Percentiles rank a stretch among this genome's conserved stretches.
phyloP scores from a whole-genome alignment of 1,284 basidiomycete genomes.

The Puccinia coronata region DNA sequence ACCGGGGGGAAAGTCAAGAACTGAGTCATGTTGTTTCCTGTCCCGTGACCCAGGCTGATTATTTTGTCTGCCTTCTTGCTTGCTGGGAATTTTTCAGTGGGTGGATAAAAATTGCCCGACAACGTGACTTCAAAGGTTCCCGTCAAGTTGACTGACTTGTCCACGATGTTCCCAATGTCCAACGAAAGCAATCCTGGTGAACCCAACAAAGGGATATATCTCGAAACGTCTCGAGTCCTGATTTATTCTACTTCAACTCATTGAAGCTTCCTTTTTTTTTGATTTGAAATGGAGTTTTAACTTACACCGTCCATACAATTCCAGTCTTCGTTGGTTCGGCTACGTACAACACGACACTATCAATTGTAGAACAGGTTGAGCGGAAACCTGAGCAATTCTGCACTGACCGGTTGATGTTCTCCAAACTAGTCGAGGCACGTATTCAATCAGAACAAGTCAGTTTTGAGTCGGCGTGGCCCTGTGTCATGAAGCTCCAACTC shows the following conservation, averaged over 20 bases:
- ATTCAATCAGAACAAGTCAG: background rate
- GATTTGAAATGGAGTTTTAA: background rate
- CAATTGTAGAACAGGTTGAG: background rate
- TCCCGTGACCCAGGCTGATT: slow-evolving; percentile 12
- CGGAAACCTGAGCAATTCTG: background rate
- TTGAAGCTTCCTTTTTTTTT: background rate
- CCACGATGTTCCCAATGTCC: slow-evolving; percentile 28
- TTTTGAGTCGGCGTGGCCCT: background rate
- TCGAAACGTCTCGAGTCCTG: slow-evolving; percentile 36
- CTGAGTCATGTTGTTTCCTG: slow-evolving; percentile 9
- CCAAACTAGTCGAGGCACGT: slow-evolving; percentile 28
- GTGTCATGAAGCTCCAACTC: background rate
- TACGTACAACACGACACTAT: background rate
- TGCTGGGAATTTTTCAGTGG: slow-evolving; percentile 19
- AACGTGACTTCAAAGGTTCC: slow-evolving; percentile 45
- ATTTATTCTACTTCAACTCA: background rate
- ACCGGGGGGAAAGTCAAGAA: slow-evolving; percentile 31
- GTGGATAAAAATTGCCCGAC: slow-evolving; percentile 34
- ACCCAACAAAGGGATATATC: slow-evolving; percentile 40
- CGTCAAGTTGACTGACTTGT: slow-evolving; percentile 2
- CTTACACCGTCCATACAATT: slow-evolving; percentile 48
- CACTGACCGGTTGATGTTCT: slow-evolving; percentile 43
- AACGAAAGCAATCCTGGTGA: background rate
- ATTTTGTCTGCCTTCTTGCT: slow-evolving; percentile 30
- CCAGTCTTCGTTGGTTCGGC: slow-evolving; percentile 41